These are phyloP conservation scores for Aspergillus luchuensis DNA, from an alignment of 2,329 filamentous ascomycete genomes.

Conservation along the genomic window DNA sequence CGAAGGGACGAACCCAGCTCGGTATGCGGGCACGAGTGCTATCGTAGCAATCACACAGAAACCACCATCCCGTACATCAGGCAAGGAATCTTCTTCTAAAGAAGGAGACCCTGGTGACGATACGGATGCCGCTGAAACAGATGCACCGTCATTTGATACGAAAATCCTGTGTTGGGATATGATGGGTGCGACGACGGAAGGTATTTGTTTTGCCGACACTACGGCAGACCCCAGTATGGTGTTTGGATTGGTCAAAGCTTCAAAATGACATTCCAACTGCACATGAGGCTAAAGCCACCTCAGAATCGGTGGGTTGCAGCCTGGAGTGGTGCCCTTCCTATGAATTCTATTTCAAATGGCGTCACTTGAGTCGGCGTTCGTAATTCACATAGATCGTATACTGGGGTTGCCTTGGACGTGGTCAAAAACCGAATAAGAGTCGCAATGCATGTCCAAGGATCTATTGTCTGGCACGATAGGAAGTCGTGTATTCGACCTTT, in stretches of 20 bases:
- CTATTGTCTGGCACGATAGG: background rate
- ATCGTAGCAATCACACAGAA: constrained; percentile 44
- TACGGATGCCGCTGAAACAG: constrained; percentile 17
- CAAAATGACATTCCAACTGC: background rate
- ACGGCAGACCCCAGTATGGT: constrained; percentile 42
- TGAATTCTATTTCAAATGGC: constrained; percentile 3
- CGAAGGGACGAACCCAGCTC: constrained; percentile 41
- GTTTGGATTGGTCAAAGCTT: constrained; percentile 34
- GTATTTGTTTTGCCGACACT: constrained; percentile 51
- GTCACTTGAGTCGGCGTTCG: constrained; percentile 8
- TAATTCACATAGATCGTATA: background rate
- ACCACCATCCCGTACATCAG: constrained; percentile 9
- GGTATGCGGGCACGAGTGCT: constrained; percentile 53
- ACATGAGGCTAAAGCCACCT: background rate
- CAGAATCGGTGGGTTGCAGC: constrained; percentile 1
- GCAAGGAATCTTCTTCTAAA: constrained; percentile 3
- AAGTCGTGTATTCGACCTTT: background rate
- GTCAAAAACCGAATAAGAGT: too few relatives aligned
- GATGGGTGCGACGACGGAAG: constrained; percentile 48
- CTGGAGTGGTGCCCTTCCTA: background rate
- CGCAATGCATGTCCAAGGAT: background rate
- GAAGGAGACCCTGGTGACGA: constrained; percentile 17
- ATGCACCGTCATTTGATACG: constrained; percentile 31
- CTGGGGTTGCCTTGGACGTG: background rate
- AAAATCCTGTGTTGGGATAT: constrained; percentile 51